Base-by-base conservation (phyloP, 768 basidiomycete species). In the Cantharellus cinnabarinus region DNA sequence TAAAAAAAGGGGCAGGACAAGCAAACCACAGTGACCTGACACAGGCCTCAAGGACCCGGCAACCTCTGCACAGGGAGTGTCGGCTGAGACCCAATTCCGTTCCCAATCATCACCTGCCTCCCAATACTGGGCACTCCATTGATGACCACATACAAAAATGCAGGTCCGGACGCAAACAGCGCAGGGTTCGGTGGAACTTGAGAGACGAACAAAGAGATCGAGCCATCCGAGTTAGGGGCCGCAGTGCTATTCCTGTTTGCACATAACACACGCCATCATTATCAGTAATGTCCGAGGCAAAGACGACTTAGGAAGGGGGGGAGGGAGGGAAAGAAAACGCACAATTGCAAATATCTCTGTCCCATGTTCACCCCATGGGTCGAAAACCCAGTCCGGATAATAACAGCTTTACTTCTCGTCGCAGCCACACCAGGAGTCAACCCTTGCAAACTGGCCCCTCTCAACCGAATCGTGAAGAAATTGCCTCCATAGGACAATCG, bases 131-230 rank as follows among this genome's bases (percentile, higher is more conserved):
- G 91, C 5, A 95, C 78, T 42, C 89, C 90, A 62, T 82, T 75
- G 62, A 95, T 76, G 44, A 79, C 83, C 60, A 93, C 83, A 65
- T 79, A 94, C 61, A 93, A 61, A 63, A 90, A 73, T 0, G 78
- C 84, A 4, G 91, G 90, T 4, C 91, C 91, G 3, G 93, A 91
- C 65, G 85, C 83, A 74, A 94, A 78, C 65, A 95, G 64, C 67
- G 86, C 84, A 4, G 90, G 73, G 70, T 86, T 89, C 0, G 88
- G 84, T 0, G 87, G 89, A 29, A 85, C 67, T 68, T 85, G 84
- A 62, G 75, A 75, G 61, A 85, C 83, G 64, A 86, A 81, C 44
- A 89, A 71, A 15, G 74, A 69, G 4, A 73, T 78, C 54, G 72
- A 71, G 60, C 81, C 82, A 59, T 71, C 72, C 0, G 67, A 63